Conservation (phyloP, 2,329 filamentous ascomycete genomes). For the Calonectria leucothoes region DNA sequence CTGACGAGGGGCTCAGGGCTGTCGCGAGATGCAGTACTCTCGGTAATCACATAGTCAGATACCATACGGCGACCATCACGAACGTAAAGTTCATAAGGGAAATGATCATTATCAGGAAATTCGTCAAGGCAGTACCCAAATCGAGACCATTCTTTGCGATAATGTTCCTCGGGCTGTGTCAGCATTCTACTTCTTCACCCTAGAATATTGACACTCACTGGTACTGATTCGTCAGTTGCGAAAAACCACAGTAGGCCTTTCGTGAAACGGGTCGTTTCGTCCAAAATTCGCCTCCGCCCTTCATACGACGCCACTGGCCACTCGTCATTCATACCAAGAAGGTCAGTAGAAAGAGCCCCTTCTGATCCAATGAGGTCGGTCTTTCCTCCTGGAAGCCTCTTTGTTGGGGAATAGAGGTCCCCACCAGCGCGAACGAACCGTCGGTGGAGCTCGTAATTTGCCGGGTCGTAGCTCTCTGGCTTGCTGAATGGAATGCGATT, state of each 20-base stretch:
- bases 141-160: neutral
- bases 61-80: conserved; percentile 5
- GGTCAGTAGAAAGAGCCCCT: neutral
- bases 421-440: neutral
- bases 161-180: neutral
- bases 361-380: conserved; percentile 8
- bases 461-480: neutral
- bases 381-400: neutral
- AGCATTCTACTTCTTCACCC: no score
- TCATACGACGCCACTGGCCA: neutral
- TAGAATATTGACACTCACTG: neutral
- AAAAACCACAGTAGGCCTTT: conserved; percentile 3
- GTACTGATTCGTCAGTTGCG: neutral
- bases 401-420: neutral
- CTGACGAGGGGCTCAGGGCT: neutral
- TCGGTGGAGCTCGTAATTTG: neutral
- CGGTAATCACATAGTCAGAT: conserved; percentile 3
- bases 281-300: neutral
- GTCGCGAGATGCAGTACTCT: conserved; percentile 5
- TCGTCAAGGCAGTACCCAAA: neutral
- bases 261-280: neutral
- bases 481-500: neutral
- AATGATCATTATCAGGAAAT: conserved; percentile 1
- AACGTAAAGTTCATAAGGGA: conserved; percentile 8
- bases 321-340: conserved; percentile 1